phyloP scores from a whole-genome alignment of 129 eudicot species.

The Daucus carota region DNA sequence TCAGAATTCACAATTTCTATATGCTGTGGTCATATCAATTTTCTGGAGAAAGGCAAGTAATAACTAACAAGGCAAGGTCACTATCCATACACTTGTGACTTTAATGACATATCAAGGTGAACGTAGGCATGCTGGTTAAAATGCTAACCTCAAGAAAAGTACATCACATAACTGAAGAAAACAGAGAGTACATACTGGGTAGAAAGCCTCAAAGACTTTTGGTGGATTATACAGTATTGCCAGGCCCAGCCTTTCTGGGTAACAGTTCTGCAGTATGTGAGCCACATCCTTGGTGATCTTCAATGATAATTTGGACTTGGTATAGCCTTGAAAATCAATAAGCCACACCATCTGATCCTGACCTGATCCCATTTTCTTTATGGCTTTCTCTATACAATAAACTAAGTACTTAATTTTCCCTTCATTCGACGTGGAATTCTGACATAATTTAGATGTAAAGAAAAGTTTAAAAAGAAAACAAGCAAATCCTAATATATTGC shows the following conservation, averaged over 20 bases:
- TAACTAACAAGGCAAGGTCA: neutral
- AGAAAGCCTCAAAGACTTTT: slow-evolving; percentile 18
- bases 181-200: slow-evolving; percentile 1
- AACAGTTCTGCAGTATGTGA: slow-evolving; percentile 13
- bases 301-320: slow-evolving; percentile 19
- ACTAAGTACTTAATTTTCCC: slow-evolving; percentile 27
- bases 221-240: slow-evolving; percentile 23
- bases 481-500: neutral
- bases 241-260: slow-evolving; percentile 24
- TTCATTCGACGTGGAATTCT: slow-evolving; percentile 20
- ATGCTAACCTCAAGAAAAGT: neutral
- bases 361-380: slow-evolving; percentile 10
- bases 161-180: neutral
- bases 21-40: neutral
- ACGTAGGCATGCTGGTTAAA: neutral
- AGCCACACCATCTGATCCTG: slow-evolving; percentile 39
- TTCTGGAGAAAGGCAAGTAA: neutral
- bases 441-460: neutral
- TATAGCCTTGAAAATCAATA: slow-evolving; percentile 29
- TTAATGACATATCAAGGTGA: neutral
- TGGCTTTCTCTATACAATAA: slow-evolving; percentile 31
- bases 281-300: slow-evolving; percentile 15
- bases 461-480: neutral
- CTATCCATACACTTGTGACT: neutral
- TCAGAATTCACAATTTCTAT: neutral